Percentiles rank a stretch among this genome's conserved stretches.
Conservation (phyloP, 768 basidiomycete genomes). For the Rhodocollybia butyracea region DNA sequence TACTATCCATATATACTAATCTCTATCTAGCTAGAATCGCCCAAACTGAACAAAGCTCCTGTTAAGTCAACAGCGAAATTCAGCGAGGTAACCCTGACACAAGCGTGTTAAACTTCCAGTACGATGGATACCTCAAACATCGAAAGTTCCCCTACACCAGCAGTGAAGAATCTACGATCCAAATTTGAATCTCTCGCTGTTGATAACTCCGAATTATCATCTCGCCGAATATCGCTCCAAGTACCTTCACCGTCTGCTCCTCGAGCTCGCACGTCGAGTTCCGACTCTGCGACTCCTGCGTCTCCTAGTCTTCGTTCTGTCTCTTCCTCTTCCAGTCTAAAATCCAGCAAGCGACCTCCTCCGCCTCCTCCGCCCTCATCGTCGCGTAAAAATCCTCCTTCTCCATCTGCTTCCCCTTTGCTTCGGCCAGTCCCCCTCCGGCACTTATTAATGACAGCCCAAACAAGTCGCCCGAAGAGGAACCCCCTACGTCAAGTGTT, state of each 20-base stretch:
- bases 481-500: constrained; percentile 26
- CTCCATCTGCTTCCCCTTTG: constrained; percentile 47
- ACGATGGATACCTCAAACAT: constrained; percentile 27
- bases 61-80: no score
- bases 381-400: constrained; percentile 29
- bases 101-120: no score
- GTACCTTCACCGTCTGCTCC: constrained; percentile 16
- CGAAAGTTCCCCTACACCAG: constrained; percentile 53
- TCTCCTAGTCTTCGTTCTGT: constrained; percentile 37
- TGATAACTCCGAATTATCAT: constrained; percentile 20
- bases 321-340: constrained; percentile 55
- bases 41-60: no score
- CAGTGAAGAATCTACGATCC: constrained; percentile 68
- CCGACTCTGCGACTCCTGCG: constrained; percentile 27
- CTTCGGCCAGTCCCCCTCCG: constrained; percentile 48
- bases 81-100: no score
- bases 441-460: constrained; percentile 12
- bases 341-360: constrained; percentile 42
- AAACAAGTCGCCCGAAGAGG: constrained; percentile 2
- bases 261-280: constrained; percentile 29
- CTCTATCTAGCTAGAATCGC: no score
- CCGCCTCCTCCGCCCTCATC: constrained; percentile 53
- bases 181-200: constrained; percentile 68
- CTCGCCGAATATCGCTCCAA: constrained; percentile 8
- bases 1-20: no score